Percentiles rank a stretch among this genome's conserved stretches.
Evolutionary conservation across 306 rosid genomes (phyloP).

Genomic region (Dalbergia cultrata): DNA sequence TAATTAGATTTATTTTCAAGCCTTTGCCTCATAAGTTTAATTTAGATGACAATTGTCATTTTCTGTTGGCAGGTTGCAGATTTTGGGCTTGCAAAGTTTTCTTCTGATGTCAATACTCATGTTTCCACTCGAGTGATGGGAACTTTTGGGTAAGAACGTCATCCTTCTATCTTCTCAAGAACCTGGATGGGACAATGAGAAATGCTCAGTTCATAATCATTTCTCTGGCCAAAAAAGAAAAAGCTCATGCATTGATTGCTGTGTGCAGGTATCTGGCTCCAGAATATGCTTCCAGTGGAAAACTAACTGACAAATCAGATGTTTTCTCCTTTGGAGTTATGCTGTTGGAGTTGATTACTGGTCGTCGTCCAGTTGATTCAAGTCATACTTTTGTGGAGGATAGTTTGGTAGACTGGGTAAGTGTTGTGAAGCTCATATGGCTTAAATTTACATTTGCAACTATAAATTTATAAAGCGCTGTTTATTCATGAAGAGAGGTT

Average conservation of each 20-base stretch:
- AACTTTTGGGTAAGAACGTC: constrained; percentile 84
- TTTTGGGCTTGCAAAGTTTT: constrained; percentile 91
- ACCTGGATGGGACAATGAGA: constrained; percentile 18
- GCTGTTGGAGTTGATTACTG: constrained; percentile 93
- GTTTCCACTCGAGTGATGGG: constrained; percentile 99
- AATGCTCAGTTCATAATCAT: not conserved
- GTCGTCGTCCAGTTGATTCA: constrained; percentile 83
- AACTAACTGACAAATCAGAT: constrained; percentile 93
- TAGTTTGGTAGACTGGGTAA: constrained; percentile 97
- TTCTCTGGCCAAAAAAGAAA: too few species aligned
- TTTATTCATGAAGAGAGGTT: not conserved
- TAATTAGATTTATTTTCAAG: too few species aligned
- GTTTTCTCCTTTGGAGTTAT: constrained; percentile 94
- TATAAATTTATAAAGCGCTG: not conserved
- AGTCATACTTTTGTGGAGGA: constrained; percentile 76
- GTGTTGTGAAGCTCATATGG: constrained; percentile 41
- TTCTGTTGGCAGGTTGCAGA: constrained; percentile 83
- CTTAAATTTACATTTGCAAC: not conserved
- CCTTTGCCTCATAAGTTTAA: not conserved
- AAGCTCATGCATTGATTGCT: constrained; percentile 35
- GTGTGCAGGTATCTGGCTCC: constrained; percentile 90
- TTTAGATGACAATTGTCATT: not conserved
- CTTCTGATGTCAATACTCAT: constrained; percentile 86
- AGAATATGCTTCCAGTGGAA: constrained; percentile 95
- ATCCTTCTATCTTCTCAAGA: constrained; percentile 35